Percentiles rank a stretch among this genome's conserved stretches.
Conservation (phyloP, 192 early-diverging fungal genomes). For the Allomyces arbusculus region DNA sequence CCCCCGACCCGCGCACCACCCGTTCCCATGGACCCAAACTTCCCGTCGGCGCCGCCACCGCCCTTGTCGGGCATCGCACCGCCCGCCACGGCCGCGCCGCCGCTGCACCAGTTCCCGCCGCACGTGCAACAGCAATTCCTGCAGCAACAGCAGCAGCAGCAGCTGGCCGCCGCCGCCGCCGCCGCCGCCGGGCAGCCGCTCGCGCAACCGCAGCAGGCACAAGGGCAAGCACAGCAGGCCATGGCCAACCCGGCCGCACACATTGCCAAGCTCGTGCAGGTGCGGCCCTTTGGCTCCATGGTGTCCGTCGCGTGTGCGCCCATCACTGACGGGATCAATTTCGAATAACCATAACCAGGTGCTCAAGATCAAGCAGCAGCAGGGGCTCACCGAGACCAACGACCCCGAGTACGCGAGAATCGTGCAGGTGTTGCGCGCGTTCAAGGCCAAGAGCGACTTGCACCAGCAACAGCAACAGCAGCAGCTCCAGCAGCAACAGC, state of each 20-base stretch:
- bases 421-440: constrained; percentile 30
- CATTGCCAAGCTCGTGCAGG: neutral
- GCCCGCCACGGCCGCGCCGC: too few relatives aligned
- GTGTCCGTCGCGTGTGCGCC: neutral
- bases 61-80: too few relatives aligned
- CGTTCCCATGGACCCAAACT: too few relatives aligned
- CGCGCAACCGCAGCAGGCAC: neutral
- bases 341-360: constrained; percentile 10
- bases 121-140: too few relatives aligned
- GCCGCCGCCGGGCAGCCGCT: neutral
- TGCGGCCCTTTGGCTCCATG: neutral
- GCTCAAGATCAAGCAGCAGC: constrained; percentile 15
- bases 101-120: too few relatives aligned
- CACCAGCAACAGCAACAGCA: constrained; percentile 20
- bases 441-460: constrained; percentile 12
- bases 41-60: too few relatives aligned
- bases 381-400: constrained; percentile 61
- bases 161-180: constrained; percentile 5
- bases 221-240: neutral
- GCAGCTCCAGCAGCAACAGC: constrained; percentile 16
- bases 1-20: too few relatives aligned
- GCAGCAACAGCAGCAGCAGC: neutral
- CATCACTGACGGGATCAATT: neutral
- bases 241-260: neutral
- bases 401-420: constrained; percentile 52